Conservation (phyloP, 2,329 filamentous ascomycete species). For the Pseudogymnoascus verrucosus region DNA sequence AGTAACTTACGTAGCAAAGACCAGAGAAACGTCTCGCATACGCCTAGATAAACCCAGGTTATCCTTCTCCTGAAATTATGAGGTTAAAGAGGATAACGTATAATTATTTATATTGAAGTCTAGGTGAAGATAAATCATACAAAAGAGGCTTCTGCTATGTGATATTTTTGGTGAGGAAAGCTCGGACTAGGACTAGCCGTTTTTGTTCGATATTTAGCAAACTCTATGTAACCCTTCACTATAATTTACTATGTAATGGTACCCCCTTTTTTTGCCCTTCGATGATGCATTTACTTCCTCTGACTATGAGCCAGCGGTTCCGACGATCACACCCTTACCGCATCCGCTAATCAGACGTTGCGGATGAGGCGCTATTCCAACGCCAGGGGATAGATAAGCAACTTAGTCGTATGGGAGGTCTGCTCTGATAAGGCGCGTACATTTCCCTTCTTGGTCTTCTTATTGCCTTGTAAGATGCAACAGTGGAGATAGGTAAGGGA, state of each 20-base stretch:
- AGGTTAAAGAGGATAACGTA: neutral
- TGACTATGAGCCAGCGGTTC: neutral
- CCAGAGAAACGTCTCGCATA: neutral
- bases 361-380: neutral
- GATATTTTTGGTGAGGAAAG: neutral
- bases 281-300: neutral
- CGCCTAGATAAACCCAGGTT: neutral
- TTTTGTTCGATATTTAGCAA: neutral
- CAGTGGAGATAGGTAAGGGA: neutral
- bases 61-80: neutral
- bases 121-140: neutral
- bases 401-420: neutral
- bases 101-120: neutral
- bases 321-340: neutral
- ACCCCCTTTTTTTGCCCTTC: neutral
- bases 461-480: neutral
- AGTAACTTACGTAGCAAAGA: neutral
- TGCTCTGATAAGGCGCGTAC: neutral
- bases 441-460: neutral
- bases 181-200: neutral
- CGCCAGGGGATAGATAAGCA: neutral
- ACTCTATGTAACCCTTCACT: neutral
- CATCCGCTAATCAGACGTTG: neutral
- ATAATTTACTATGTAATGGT: neutral
- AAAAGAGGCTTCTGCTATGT: neutral